phyloP scores from a whole-genome alignment of 2,329 filamentous ascomycete genomes.

The Colletotrichum phormii region DNA sequence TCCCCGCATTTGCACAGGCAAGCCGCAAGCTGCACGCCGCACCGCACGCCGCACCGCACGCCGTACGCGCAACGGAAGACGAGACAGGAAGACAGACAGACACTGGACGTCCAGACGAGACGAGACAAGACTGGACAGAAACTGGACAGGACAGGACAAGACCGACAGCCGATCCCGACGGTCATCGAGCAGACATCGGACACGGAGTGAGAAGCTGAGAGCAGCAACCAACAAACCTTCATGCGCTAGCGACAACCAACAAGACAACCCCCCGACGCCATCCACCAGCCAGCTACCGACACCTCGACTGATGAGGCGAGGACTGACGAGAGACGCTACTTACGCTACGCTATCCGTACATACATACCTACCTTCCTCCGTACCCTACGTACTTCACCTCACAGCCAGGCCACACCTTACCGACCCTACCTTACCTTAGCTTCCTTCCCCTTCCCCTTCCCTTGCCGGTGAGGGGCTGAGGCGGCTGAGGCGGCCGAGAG shows the following conservation, averaged over 20 bases:
- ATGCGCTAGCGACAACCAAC: neutral
- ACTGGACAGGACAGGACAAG: neutral
- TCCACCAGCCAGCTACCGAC: slow-evolving; percentile 1
- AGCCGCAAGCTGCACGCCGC: neutral
- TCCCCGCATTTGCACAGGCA: slow-evolving; percentile 29
- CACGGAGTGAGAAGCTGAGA: neutral
- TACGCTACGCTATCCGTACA: neutral
- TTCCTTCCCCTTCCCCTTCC: neutral
- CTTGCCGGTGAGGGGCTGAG: slow-evolving; percentile 31
- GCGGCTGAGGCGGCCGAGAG: slow-evolving; percentile 19
- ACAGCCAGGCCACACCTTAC: neutral
- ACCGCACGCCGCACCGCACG: neutral
- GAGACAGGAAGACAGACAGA: neutral
- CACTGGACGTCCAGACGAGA: neutral
- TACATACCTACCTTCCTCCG: neutral
- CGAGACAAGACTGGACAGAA: neutral
- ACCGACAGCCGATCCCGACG: neutral
- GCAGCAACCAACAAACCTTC: neutral
- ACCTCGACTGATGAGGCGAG: neutral
- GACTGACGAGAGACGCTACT: neutral
- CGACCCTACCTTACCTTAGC: slow-evolving; percentile 19
- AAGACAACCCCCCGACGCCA: neutral
- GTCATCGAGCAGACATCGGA: neutral
- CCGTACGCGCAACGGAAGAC: slow-evolving; percentile 12
- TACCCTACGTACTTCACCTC: neutral